Evolutionary conservation across 148 eudicot genomes (phyloP), one percentile per base, ranked within the genome.

Genomic region (Hydrangea macrophylla): DNA sequence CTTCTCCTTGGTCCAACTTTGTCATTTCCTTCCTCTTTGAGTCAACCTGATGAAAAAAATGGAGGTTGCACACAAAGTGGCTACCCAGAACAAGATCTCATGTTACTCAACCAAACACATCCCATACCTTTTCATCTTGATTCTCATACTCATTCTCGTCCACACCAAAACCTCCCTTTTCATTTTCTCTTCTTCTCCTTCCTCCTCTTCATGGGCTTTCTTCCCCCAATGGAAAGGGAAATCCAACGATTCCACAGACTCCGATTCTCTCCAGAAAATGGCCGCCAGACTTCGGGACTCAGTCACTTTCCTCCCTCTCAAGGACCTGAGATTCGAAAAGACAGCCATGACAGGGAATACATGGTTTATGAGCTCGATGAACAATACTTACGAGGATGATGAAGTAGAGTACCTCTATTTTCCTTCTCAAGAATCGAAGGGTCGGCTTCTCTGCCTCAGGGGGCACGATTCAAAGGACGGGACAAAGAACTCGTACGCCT

Each of bases 351-450:
- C 58, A 17, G 96, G 89, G 27, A 92, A 90, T 78, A 90, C 96
- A 24, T 90, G 90, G 96, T 90, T 90, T 89, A 90, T 90, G 97
- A 90, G 97, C 70, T 80, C 93, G 57, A 26, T 81, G 73, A 68
- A 78, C 35, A 91, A 90, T 74, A 88, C 70, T 17, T 88, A 76
- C 2, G 83, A 69, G 55, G 80, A 81, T 62, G 97, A 88, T 11
- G 88, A 82, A 36, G 94, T 82, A n/a, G 84, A 83, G 56, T 82
- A 77, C 78, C 94, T 84, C 31, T 60, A 80, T 33, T 88, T 80
- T 61, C 97, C 94, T 7, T 88, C 97, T 9, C 67, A 73, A 30
- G 45, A 78, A 1, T 90, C 96, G 9, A 68, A 81, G 26, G 85
- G 82, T 2, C 63, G 91, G 54, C 13, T 90, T 1, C 65, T 90